phyloP scores from a whole-genome alignment of 495 filamentous ascomycete species.

The Cenococcum geophilum region DNA sequence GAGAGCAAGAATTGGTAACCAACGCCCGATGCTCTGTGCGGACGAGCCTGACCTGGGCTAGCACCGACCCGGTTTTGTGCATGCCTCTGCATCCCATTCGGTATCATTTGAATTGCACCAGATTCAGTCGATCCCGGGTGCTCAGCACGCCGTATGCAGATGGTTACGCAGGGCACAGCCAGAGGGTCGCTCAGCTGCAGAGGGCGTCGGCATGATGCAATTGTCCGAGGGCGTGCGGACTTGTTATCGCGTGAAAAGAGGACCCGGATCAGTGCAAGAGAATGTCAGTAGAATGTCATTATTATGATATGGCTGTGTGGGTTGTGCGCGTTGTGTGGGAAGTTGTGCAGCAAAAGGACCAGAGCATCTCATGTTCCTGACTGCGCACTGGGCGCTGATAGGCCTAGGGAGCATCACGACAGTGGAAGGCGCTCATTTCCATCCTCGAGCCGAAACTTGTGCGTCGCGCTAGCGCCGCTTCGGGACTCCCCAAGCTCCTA shows the following conservation, averaged over 20 bases:
- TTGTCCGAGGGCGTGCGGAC: background rate
- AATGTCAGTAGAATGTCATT: too few species aligned
- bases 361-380: too few species aligned
- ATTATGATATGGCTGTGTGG: too few species aligned
- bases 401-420: background rate
- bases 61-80: background rate
- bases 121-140: background rate
- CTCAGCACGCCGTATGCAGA: background rate
- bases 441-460: slow-evolving; percentile 14
- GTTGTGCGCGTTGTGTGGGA: too few species aligned
- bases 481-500: slow-evolving; percentile 26
- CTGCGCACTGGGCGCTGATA: background rate
- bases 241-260: background rate
- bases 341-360: too few species aligned
- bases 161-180: background rate
- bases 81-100: slow-evolving; percentile 1
- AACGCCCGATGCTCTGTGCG: background rate
- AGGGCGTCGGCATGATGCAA: background rate
- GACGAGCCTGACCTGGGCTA: background rate
- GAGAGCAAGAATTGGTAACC: background rate
- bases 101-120: slow-evolving; percentile 1
- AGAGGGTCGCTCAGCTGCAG: background rate
- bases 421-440: slow-evolving; percentile 15
- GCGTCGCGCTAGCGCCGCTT: slow-evolving; percentile 25
- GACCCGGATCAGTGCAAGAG: too few species aligned